These are phyloP conservation scores for Senna siamea DNA, from an alignment of 306 rosid genomes.

Conservation along the genomic window DNA sequence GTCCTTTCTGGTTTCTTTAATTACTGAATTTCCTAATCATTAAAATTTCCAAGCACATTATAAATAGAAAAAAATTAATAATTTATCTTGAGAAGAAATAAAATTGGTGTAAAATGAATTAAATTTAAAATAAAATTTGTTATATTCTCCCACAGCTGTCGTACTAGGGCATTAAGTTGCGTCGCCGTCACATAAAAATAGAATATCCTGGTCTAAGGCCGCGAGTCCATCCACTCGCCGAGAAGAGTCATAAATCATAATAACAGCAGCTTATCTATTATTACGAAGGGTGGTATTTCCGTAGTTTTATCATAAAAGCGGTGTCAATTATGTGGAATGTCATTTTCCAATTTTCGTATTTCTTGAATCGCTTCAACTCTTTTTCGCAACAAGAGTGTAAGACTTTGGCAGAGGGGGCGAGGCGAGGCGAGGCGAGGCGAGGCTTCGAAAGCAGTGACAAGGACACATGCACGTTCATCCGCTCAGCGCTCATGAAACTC, in stretches of 20 bases:
- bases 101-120: too few relatives aligned
- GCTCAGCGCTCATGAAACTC: slow-evolving; percentile 55
- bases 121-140: too few relatives aligned
- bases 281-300: slow-evolving; percentile 28
- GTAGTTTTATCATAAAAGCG: slow-evolving; percentile 34
- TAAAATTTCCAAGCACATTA: too few relatives aligned
- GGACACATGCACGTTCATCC: slow-evolving; percentile 78
- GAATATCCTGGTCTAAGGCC: background rate
- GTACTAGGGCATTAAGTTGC: background rate
- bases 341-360: slow-evolving; percentile 31
- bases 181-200: background rate
- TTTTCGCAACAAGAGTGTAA: slow-evolving; percentile 31
- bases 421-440: too few relatives aligned
- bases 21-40: too few relatives aligned
- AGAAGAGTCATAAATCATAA: too few relatives aligned
- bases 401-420: slow-evolving; percentile 48
- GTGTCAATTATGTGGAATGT: slow-evolving; percentile 26
- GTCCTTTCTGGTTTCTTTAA: background rate
- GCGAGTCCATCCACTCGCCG: background rate
- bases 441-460: slow-evolving; percentile 69
- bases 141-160: too few relatives aligned
- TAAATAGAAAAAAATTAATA: too few relatives aligned
- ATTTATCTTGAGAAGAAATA: too few relatives aligned
- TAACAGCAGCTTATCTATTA: background rate
- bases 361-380: background rate